A percentile compares a stretch with the other conserved stretches of the same genome.
Conservation (phyloP, 768 basidiomycete species). For the Suillus paluster region DNA sequence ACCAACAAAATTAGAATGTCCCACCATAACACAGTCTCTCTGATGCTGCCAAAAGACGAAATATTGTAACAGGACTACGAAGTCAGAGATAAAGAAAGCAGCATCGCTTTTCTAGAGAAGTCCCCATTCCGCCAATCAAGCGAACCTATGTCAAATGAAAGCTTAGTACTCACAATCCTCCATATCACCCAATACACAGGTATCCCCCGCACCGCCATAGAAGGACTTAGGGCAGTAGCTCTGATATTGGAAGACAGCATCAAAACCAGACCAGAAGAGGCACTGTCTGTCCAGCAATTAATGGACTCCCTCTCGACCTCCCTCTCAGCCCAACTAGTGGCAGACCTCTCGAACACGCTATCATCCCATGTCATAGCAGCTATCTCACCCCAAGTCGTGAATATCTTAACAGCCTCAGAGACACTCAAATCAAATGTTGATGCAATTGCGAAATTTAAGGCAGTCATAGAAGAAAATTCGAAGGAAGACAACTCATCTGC, state of each 20-base stretch:
- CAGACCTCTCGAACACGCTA: neutral
- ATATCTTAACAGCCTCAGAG: neutral
- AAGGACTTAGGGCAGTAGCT: neutral
- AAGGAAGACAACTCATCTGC: neutral
- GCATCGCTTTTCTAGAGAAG: too few relatives aligned
- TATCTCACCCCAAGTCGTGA: neutral
- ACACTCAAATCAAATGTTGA: neutral
- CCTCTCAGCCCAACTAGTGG: too few relatives aligned
- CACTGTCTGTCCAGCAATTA: too few relatives aligned
- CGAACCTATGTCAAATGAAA: neutral
- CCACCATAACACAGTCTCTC: too few relatives aligned
- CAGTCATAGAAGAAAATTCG: too few relatives aligned
- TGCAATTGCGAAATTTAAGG: neutral
- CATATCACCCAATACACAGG: neutral
- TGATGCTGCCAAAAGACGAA: too few relatives aligned
- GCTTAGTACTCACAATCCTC: neutral
- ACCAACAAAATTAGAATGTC: too few relatives aligned
- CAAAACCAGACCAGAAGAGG: too few relatives aligned
- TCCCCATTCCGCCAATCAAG: neutral
- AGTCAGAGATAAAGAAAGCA: too few relatives aligned
- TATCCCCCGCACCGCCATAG: neutral
- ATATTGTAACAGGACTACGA: too few relatives aligned
- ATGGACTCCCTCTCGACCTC: neutral
- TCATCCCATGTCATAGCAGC: neutral
- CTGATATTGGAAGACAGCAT: neutral